Evolutionary conservation across 768 basidiomycete species (phyloP), one percentile per base, ranked within the genome.

Genomic region (Termitomyces sp.): DNA sequence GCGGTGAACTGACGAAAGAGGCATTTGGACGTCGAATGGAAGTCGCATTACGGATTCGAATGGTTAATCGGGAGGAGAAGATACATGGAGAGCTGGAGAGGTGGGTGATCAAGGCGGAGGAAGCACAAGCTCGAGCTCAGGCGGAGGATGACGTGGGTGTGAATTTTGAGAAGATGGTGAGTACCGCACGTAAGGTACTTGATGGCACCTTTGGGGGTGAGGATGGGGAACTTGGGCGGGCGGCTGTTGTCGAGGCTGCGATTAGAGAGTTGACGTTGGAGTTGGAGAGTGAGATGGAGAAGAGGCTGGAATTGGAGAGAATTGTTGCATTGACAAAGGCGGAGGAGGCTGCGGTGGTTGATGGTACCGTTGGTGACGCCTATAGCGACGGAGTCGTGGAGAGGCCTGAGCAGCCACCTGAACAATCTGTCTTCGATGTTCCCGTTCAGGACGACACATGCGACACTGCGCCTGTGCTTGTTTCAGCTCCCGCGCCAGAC

Each of bases 11-110:
- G 29, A 77, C 84, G 33, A 82, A 85, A 27, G 91, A 91, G 64
- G 75, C 79, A 0, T 88, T 82, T 55, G 90, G 89, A 3, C 79
- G 91, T 16, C 72, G 91, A 22, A 74, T 87, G 32, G 91, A 94
- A 62, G 79, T 91, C 0, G 74, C 80, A 0, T 63, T 91, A 25
- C 71, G 90, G 11, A 79, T 93, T 2, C 73, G 77, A 0, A 71
- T 89, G 60, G 70, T 86, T 1, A 76, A 76, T 0, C 71, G 88
- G n/a, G 89, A 91, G 62, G 88, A 89, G 63, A 67, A 72, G 25
- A 60, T 86, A 0, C 70, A 75, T 2, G 83, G 85, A 60, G 75
- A 70, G 7, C 60, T 91, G 54, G 69, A 77, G 46, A 71, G 80
- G 43, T 88, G 84, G 84, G 70, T 83, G 7, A 70, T 79, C 45